These are phyloP conservation scores for Mayamaea pseudoterrestris DNA, from an alignment of 108 stramenopile species.

Conservation along the genomic window DNA sequence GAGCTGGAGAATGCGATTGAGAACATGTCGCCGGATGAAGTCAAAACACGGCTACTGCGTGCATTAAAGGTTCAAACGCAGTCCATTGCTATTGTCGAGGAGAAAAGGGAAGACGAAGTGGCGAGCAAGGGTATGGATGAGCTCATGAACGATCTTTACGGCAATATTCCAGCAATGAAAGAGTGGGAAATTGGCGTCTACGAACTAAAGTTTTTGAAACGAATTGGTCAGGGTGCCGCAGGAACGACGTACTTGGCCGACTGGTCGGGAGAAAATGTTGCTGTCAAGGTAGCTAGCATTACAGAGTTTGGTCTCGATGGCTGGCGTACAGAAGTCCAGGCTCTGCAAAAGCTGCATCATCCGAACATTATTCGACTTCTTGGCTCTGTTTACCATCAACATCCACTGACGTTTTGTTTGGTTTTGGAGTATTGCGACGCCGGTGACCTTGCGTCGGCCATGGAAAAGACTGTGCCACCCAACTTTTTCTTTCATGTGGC, in stretches of 20 bases:
- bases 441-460: constrained; percentile 35
- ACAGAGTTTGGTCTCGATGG: constrained; percentile 57
- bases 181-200: constrained; percentile 67
- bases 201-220: constrained; percentile 49
- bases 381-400: constrained; percentile 49
- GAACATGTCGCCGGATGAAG: constrained; percentile 16
- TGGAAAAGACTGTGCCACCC: constrained; percentile 32
- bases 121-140: constrained; percentile 6
- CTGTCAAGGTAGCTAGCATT: constrained; percentile 58
- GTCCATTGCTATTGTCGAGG: background rate
- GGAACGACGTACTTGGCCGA: constrained; percentile 63
- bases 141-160: constrained; percentile 3
- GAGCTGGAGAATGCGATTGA: constrained; percentile 4
- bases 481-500: constrained; percentile 50
- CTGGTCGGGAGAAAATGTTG: constrained; percentile 48
- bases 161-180: constrained; percentile 11
- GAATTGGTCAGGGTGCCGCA: constrained; percentile 44
- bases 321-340: constrained; percentile 47
- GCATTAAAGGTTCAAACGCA: constrained; percentile 1
- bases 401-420: constrained; percentile 52
- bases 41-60: constrained; percentile 12
- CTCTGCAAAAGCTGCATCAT: constrained; percentile 52
- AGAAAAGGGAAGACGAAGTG: background rate
- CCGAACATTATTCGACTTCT: constrained; percentile 59
- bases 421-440: constrained; percentile 66